phyloP scores from a whole-genome alignment of 768 basidiomycete genomes.

The Boletus patriciae region DNA sequence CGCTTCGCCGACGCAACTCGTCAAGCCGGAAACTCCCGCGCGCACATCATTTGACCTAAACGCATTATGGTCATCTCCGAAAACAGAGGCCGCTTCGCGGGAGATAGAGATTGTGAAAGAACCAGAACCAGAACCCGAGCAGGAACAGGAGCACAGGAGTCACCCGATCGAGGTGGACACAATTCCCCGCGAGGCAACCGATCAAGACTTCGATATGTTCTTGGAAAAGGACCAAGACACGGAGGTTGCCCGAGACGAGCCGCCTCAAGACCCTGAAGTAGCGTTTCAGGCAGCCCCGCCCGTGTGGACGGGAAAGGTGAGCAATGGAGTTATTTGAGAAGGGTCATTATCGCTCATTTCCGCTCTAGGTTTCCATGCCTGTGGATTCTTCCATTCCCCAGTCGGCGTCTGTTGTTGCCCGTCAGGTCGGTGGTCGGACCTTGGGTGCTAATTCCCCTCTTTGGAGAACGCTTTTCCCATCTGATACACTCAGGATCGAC shows the following conservation, averaged over 20 bases:
- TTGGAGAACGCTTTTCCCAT: constrained; percentile 79
- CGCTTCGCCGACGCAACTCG: constrained; percentile 20
- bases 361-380: constrained; percentile 71
- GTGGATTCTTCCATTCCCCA: constrained; percentile 69
- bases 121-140: constrained; percentile 25
- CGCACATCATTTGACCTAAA: constrained; percentile 69
- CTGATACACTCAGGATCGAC: constrained; percentile 69
- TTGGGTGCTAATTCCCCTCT: constrained; percentile 57
- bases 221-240: constrained; percentile 57
- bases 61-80: constrained; percentile 65
- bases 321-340: constrained; percentile 18
- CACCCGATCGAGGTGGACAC: constrained; percentile 45
- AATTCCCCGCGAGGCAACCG: constrained; percentile 49
- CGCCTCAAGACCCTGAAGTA: constrained; percentile 44
- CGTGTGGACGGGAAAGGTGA: constrained; percentile 78
- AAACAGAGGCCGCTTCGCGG: constrained; percentile 25
- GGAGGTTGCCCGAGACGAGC: constrained; percentile 23
- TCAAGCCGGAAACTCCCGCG: constrained; percentile 45
- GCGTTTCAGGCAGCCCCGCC: constrained; percentile 55
- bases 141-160: constrained; percentile 40
- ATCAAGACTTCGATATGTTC: constrained; percentile 87
- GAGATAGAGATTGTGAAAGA: constrained; percentile 25
- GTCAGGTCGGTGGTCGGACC: constrained; percentile 75
- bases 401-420: constrained; percentile 64
- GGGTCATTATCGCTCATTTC: constrained; percentile 14